A percentile compares a stretch with the other conserved stretches of the same genome.
phyloP scores from a whole-genome alignment of 352 stramenopile species.

The Pythium utonaiense region DNA sequence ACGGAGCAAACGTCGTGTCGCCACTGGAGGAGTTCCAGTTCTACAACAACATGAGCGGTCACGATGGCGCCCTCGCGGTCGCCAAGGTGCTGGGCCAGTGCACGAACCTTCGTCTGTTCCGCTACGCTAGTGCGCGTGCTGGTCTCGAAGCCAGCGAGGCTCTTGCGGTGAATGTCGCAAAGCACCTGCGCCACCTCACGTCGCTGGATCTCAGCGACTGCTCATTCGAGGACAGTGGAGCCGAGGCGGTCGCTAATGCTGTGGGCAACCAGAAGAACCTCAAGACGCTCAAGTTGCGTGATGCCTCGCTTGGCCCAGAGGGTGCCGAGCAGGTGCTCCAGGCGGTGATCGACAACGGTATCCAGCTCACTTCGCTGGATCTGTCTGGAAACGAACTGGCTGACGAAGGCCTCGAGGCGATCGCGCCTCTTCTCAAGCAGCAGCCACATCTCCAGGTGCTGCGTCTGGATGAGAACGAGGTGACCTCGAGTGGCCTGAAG shows the following conservation, averaged over 20 bases:
- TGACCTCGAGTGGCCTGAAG: constrained; percentile 56
- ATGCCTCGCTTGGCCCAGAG: constrained; percentile 84
- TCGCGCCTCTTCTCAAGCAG: constrained; percentile 59
- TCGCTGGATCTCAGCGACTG: constrained; percentile 93
- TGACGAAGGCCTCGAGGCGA: constrained; percentile 56
- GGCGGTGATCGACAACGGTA: constrained; percentile 52
- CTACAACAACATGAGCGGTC: constrained; percentile 86
- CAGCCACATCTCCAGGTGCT: constrained; percentile 54
- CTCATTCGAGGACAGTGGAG: constrained; percentile 83
- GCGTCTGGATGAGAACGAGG: constrained; percentile 79
- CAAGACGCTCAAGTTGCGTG: constrained; percentile 82
- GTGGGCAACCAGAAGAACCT: constrained; percentile 66
- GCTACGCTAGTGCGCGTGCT: constrained; percentile 64
- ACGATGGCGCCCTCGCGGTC: constrained; percentile 58
- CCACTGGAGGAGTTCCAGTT: constrained; percentile 77
- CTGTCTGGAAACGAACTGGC: constrained; percentile 88
- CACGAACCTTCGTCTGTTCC: constrained; percentile 49
- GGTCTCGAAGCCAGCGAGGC: constrained; percentile 46
- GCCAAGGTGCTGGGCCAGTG: constrained; percentile 49
- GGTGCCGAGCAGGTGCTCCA: constrained; percentile 68
- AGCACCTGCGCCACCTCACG: constrained; percentile 46
- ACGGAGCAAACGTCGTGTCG: constrained; percentile 32
- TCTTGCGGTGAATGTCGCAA: constrained; percentile 44
- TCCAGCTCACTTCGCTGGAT: constrained; percentile 78
- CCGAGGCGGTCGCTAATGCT: constrained; percentile 59